These are phyloP conservation scores for Tolypocladium cylindrosporum DNA, from an alignment of 2,329 filamentous ascomycete species.

Conservation along the genomic window DNA sequence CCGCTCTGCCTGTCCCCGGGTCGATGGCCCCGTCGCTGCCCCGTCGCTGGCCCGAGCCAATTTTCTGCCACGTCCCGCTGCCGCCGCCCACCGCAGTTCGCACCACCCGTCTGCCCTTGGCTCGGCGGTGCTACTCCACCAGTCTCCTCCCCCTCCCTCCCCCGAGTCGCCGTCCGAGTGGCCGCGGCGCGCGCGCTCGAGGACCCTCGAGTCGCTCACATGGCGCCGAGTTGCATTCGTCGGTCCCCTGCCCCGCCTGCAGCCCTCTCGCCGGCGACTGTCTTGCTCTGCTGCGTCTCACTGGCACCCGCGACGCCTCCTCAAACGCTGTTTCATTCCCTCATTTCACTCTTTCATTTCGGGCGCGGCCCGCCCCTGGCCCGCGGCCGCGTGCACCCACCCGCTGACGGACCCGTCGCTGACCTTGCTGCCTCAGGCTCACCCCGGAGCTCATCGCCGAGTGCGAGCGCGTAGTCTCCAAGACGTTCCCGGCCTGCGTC, in stretches of 20 bases:
- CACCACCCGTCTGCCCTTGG: background rate
- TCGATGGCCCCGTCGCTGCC: background rate
- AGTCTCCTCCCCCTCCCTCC: slow-evolving; percentile 1
- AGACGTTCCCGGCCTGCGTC: slow-evolving; percentile 50
- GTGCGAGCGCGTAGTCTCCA: slow-evolving; percentile 51
- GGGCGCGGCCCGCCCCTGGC: background rate
- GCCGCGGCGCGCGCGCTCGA: slow-evolving; percentile 1
- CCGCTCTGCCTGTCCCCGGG: background rate
- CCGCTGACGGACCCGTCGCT: slow-evolving; percentile 5
- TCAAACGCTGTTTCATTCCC: background rate
- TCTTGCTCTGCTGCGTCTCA: background rate
- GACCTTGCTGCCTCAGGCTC: slow-evolving; percentile 24
- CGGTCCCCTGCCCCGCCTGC: slow-evolving; percentile 2
- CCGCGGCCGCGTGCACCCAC: background rate
- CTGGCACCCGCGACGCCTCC: background rate
- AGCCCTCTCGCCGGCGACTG: background rate
- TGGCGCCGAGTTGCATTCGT: slow-evolving; percentile 4
- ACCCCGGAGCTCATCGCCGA: slow-evolving; percentile 48
- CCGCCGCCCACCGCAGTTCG: background rate
- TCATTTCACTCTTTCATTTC: background rate
- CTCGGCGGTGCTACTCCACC: slow-evolving; percentile 1
- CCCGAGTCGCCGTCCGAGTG: slow-evolving; percentile 5
- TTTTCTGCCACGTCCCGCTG: background rate
- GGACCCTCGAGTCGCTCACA: slow-evolving; percentile 1
- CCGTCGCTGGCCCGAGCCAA: background rate